Percentiles rank a stretch among this genome's conserved stretches.
These are phyloP conservation scores for Eleusine indica DNA, from an alignment of 176 grass and related monocot genomes.

Conservation along the genomic window DNA sequence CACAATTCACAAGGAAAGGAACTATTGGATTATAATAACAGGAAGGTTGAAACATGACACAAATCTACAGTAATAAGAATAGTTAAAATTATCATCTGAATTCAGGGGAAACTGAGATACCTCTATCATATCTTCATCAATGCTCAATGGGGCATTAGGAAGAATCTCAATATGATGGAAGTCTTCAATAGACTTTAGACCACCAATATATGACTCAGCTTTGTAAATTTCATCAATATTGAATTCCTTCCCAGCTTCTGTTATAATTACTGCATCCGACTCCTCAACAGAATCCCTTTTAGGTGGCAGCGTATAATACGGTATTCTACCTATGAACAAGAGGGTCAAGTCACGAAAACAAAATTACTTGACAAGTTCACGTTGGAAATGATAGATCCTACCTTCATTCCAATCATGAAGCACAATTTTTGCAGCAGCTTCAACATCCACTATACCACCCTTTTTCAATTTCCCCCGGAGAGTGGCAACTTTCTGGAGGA, in stretches of 20 bases:
- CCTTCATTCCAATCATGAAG: conserved; percentile 99
- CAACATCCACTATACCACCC: conserved; percentile 87
- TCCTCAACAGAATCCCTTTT: conserved; percentile 51
- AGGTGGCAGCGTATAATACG: conserved; percentile 87
- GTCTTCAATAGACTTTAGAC: conserved; percentile 77
- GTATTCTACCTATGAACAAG: conserved; percentile 81
- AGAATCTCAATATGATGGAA: conserved; percentile 86
- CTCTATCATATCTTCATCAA: conserved; percentile 74
- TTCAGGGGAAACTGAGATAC: conserved; percentile 26
- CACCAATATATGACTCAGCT: conserved; percentile 71
- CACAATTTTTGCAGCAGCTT: conserved; percentile 89
- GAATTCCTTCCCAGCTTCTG: conserved; percentile 75
- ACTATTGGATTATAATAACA: background rate
- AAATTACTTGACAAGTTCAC: conserved; percentile 17
- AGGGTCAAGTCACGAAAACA: background rate
- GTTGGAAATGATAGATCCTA: conserved; percentile 28
- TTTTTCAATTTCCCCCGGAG: conserved; percentile 86
- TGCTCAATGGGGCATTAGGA: conserved; percentile 57
- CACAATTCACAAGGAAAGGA: background rate
- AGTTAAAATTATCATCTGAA: background rate
- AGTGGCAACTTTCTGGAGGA: conserved; percentile 87
- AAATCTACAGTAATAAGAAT: background rate
- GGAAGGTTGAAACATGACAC: background rate
- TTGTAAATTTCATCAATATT: conserved; percentile 87
- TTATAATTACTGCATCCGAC: conserved; percentile 64